Evolutionary conservation across 2,329 filamentous ascomycete species (phyloP).

Genomic region (Penicillium polonicum): DNA sequence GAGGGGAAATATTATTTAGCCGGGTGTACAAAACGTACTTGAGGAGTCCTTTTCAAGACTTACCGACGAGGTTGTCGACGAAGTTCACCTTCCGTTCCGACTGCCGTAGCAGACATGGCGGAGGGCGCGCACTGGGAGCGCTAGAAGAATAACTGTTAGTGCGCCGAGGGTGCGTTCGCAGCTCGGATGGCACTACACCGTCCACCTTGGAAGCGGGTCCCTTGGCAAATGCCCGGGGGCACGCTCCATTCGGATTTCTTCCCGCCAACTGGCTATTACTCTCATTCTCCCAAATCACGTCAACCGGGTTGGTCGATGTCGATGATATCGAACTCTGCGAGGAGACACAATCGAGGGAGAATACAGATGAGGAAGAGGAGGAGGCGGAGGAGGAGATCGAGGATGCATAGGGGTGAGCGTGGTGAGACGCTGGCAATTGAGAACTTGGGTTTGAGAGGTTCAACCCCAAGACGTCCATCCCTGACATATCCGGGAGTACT

Average conservation of each 20-base stretch:
- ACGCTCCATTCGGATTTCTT: constrained; percentile 28
- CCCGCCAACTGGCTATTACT: constrained; percentile 25
- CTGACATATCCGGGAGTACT: constrained; percentile 41
- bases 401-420: constrained; percentile 62
- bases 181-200: constrained; percentile 39
- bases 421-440: constrained; percentile 35
- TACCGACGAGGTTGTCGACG: constrained; percentile 96
- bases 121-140: constrained; percentile 55
- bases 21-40: constrained; percentile 22
- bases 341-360: constrained; percentile 65
- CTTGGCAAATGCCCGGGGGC: constrained; percentile 29
- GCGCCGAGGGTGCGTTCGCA: constrained; percentile 55
- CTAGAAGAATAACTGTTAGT: constrained; percentile 51
- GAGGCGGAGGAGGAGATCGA: constrained; percentile 73
- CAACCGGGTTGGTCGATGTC: constrained; percentile 62
- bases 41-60: constrained; percentile 52
- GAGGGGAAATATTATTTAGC: constrained; percentile 25
- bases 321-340: constrained; percentile 67
- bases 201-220: constrained; percentile 33
- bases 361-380: constrained; percentile 73
- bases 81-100: constrained; percentile 91
- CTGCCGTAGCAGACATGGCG: constrained; percentile 78
- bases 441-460: constrained; percentile 39
- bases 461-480: constrained; percentile 47
- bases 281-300: constrained; percentile 49